Evolutionary conservation across 2,329 filamentous ascomycete species (phyloP).

Genomic region (Pyrenochaeta sp.): DNA sequence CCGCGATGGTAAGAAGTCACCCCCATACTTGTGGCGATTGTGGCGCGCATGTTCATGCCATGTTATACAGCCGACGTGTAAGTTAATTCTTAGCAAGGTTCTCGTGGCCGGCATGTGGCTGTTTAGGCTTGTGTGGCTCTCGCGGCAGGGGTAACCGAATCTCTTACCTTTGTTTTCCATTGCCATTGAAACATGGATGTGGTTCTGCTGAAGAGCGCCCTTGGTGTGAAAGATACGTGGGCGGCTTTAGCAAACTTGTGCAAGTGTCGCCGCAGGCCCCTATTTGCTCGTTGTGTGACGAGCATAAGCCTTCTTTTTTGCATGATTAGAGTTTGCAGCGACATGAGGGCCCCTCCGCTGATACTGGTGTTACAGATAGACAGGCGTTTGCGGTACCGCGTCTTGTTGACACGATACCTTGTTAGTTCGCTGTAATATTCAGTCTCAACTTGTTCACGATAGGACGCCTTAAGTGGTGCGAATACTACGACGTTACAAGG

Average conservation of each 20-base stretch:
- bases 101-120: no score
- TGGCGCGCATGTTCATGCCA: no score
- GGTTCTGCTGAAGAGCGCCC: conserved; percentile 32
- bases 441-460: conserved; percentile 19
- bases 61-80: no score
- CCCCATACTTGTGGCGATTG: no score
- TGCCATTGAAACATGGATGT: conserved; percentile 33
- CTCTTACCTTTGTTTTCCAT: conserved; percentile 39
- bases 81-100: no score
- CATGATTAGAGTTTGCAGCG: conserved; percentile 22
- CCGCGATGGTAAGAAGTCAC: no score
- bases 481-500: no score
- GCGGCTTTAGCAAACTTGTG: conserved; percentile 21
- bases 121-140: no score
- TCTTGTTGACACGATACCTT: conserved; percentile 25
- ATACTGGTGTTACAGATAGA: conserved; percentile 33
- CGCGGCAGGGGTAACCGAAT: no score
- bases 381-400: conserved; percentile 33
- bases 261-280: conserved; percentile 19
- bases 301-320: conserved; percentile 23
- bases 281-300: conserved; percentile 24
- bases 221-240: conserved; percentile 32
- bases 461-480: conserved; percentile 15
- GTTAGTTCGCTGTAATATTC: conserved; percentile 21
- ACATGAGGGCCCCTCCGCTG: conserved; percentile 26